Conservation (phyloP, 2,329 filamentous ascomycete genomes). For the Alternaria burnsii region DNA sequence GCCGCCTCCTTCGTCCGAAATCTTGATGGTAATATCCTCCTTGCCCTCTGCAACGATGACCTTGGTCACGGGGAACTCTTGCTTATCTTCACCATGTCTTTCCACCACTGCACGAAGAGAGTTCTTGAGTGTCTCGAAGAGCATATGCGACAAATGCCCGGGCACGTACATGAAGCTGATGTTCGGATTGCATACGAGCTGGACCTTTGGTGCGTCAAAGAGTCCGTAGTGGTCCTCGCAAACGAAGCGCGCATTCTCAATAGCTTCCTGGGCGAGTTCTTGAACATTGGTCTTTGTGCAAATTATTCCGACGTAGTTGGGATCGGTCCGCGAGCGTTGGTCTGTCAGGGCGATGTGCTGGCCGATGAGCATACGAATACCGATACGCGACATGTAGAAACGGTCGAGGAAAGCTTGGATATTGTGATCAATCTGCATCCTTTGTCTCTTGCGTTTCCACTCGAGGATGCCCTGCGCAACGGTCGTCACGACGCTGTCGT, state of each 20-base stretch:
- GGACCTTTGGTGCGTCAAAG: slow-evolving; percentile 95
- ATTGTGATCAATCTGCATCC: slow-evolving; percentile 97
- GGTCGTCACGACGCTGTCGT: slow-evolving; percentile 97
- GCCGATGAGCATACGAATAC: slow-evolving; percentile 98
- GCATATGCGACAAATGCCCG: slow-evolving; percentile 98
- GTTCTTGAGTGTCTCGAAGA: slow-evolving; percentile 99
- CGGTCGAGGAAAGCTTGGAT: slow-evolving; percentile 98
- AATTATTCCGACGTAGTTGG: slow-evolving; percentile 96
- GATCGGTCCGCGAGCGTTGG: slow-evolving; percentile 86
- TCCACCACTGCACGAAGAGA: slow-evolving; percentile 96
- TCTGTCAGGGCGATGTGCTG: slow-evolving; percentile 98
- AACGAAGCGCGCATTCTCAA: slow-evolving; percentile 98
- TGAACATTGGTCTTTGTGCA: slow-evolving; percentile 98
- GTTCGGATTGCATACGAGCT: slow-evolving; percentile 92
- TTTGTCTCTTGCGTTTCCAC: slow-evolving; percentile 94
- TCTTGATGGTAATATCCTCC: slow-evolving; percentile 99
- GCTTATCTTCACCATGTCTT: slow-evolving; percentile 91
- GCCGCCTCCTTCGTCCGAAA: slow-evolving; percentile 94
- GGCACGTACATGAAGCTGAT: slow-evolving; percentile 99
- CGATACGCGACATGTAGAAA: slow-evolving; percentile 99
- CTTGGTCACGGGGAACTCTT: slow-evolving; percentile 95
- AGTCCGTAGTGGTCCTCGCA: slow-evolving; percentile 98
- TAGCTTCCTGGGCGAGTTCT: slow-evolving; percentile 94
- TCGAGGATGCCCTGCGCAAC: slow-evolving; percentile 97
- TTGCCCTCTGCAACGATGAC: slow-evolving; percentile 97